phyloP scores from a whole-genome alignment of 345 rosid species.

The Gossypium mustelinum region DNA sequence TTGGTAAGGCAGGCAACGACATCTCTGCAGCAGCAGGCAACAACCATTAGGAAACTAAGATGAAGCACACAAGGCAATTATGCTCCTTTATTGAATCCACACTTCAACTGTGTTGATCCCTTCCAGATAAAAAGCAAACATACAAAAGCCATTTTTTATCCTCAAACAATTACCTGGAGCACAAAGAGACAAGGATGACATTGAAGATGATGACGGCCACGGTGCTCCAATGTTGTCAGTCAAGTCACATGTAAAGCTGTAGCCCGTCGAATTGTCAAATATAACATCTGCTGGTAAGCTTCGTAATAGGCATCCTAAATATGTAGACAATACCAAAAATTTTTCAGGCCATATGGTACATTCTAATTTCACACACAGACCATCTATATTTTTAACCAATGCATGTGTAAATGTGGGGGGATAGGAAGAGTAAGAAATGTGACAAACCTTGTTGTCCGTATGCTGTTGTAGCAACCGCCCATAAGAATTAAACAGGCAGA shows the following conservation, averaged over 20 bases:
- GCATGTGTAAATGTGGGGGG: neutral
- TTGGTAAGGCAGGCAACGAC: constrained; percentile 96
- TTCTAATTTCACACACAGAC: neutral
- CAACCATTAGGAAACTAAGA: constrained; percentile 10
- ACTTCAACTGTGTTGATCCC: neutral
- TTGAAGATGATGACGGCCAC: constrained; percentile 88
- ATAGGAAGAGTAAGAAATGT: neutral
- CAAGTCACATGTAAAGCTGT: constrained; percentile 91
- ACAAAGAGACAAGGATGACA: constrained; percentile 82
- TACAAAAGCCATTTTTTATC: neutral
- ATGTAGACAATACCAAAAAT: neutral
- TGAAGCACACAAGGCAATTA: neutral
- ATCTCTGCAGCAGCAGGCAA: constrained; percentile 60
- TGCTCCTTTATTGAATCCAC: neutral
- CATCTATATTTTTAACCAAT: neutral
- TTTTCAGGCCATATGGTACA: neutral
- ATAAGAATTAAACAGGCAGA: constrained; percentile 26
- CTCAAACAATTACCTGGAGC: constrained; percentile 64
- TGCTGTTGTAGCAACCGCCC: constrained; percentile 39
- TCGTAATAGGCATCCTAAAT: constrained; percentile 77
- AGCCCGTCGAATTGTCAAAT: constrained; percentile 80
- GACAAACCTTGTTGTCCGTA: constrained; percentile 81
- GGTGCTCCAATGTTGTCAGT: constrained; percentile 95
- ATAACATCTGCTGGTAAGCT: constrained; percentile 81
- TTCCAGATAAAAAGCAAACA: neutral